Evolutionary conservation across 2,329 filamentous ascomycete species (phyloP).

Genomic region (Colletotrichum orbiculare): DNA sequence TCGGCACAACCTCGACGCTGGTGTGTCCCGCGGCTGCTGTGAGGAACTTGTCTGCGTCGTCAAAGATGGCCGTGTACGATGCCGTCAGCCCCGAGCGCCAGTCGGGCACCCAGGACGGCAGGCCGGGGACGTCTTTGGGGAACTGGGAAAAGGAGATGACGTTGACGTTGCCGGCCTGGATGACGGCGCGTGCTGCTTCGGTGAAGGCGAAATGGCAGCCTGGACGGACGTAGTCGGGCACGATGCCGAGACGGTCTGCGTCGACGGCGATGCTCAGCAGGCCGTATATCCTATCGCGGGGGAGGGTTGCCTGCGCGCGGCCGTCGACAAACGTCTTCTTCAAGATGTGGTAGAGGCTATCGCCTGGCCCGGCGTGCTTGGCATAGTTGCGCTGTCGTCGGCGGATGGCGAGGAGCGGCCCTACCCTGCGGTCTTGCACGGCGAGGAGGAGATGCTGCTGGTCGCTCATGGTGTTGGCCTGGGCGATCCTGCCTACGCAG

Average conservation of each 20-base stretch:
- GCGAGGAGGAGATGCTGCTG: neutral
- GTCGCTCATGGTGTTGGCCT: neutral
- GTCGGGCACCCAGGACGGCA: constrained; percentile 53
- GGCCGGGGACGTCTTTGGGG: constrained; percentile 22
- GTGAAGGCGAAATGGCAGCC: constrained; percentile 13
- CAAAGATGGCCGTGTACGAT: constrained; percentile 16
- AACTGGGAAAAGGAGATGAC: constrained; percentile 27
- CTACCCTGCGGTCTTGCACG: constrained; percentile 4
- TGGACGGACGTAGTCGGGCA: constrained; percentile 16
- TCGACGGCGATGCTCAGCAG: constrained; percentile 39
- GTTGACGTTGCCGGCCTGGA: constrained; percentile 22
- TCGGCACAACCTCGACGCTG: constrained; percentile 6
- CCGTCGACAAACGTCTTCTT: constrained; percentile 38
- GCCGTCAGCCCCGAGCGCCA: constrained; percentile 41
- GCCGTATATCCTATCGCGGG: constrained; percentile 41
- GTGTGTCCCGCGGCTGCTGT: constrained; percentile 13
- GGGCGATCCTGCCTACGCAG: constrained; percentile 6
- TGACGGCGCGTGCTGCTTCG: constrained; percentile 21
- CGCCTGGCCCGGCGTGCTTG: constrained; percentile 36
- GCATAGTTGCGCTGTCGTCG: constrained; percentile 26
- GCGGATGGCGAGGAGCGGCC: constrained; percentile 3
- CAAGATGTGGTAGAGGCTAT: constrained; percentile 36
- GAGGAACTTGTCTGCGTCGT: constrained; percentile 10
- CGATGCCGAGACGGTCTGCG: constrained; percentile 9
- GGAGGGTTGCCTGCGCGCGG: constrained; percentile 34